Base-by-base conservation (phyloP, 306 rosid genomes). In the Gillenia trifoliata region DNA sequence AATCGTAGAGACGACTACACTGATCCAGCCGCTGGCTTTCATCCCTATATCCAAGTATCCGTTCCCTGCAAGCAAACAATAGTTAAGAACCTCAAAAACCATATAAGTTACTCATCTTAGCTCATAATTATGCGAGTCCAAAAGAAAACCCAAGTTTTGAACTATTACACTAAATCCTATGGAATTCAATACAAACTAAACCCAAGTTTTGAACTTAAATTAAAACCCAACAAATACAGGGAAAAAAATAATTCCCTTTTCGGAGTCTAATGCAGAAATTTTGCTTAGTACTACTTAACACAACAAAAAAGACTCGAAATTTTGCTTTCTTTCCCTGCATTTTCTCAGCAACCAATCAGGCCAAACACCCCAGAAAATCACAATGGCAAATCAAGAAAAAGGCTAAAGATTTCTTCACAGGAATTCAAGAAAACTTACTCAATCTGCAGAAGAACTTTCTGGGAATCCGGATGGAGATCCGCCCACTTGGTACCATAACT, bases 1-100 rank as follows among this genome's bases (percentile, higher is more conserved):
- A 89, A 83, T 95, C 96, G 52, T 89, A 95, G 17, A 95, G 97
- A 67, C 99, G 99, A 86, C 83, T 83, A 81, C 93, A 90, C 72
- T 95, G 99, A 87, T 92, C 99, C 31, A 95, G 87, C 82, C 97
- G 89, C 85, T 84, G 93, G 81, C 98, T 92, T 84, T 92, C 98
- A 73, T 86, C 98, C 67, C 97, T 86, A 74, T 86, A 84, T 75
- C 86, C 97, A 89, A 92, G 83, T 82, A 90, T 80, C 68, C 89
- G 90, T 78, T 90, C 98, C 91, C 99, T 95, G 71, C 40, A 31
- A 45, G 65, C 76, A 83, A 6, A 64, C 12, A 70, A 52, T 71
- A 79, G 28, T 73, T 59, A 61, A 76, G n/a, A 66, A 79, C 70
- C 82, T 76, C 68, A 57, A 82, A 79, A 41, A 49, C 29, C 78